phyloP scores from a whole-genome alignment of 2,329 filamentous ascomycete species.

The Arachnomyces sp. region DNA sequence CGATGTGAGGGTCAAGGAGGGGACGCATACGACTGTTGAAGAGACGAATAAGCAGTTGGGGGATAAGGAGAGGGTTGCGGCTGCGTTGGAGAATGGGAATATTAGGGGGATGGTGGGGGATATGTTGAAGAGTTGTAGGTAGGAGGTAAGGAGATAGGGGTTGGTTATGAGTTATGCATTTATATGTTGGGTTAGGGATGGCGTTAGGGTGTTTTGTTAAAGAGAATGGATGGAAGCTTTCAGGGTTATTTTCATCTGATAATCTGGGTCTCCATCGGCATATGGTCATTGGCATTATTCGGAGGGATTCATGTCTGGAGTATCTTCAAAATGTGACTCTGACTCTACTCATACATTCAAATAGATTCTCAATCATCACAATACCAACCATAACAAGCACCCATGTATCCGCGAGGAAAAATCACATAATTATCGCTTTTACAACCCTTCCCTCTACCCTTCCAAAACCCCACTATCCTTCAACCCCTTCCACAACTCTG shows the following conservation, averaged over 20 bases:
- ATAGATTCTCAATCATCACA: too few relatives aligned
- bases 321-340: too few relatives aligned
- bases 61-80: constrained; percentile 93
- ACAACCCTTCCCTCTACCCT: constrained; percentile 30
- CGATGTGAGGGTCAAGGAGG: constrained; percentile 89
- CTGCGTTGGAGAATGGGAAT: constrained; percentile 87
- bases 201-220: not conserved
- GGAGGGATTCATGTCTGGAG: too few relatives aligned
- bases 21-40: constrained; percentile 88
- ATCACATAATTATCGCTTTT: not conserved
- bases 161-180: not conserved
- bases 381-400: too few relatives aligned
- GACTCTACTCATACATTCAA: too few relatives aligned
- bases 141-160: constrained; percentile 11
- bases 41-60: constrained; percentile 95
- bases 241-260: too few relatives aligned
- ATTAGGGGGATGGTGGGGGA: constrained; percentile 58
- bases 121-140: constrained; percentile 82
- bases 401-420: too few relatives aligned
- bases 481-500: constrained; percentile 79
- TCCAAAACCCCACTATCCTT: constrained; percentile 84
- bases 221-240: too few relatives aligned
- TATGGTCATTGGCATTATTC: too few relatives aligned
- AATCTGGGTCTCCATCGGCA: too few relatives aligned
- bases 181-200: not conserved